These are phyloP conservation scores for Oxytropis ochrocephala DNA, from an alignment of 306 rosid genomes.

Conservation along the genomic window DNA sequence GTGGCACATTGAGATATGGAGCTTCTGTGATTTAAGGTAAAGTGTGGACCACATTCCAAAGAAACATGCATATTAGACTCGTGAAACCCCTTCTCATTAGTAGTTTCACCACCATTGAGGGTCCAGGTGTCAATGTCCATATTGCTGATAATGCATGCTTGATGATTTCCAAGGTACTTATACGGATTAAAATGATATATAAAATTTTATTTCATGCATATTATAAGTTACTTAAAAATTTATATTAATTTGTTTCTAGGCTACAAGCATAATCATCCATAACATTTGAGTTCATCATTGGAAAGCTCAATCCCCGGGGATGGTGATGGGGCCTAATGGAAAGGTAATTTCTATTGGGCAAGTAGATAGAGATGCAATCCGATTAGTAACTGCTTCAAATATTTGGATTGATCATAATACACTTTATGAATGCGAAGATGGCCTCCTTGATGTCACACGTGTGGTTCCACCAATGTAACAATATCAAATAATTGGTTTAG, in stretches of 20 bases:
- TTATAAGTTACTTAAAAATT: no score
- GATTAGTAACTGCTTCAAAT: constrained; percentile 24
- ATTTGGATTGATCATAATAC: constrained; percentile 35
- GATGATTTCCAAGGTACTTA: constrained; percentile 30
- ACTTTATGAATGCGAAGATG: no score
- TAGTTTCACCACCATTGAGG: constrained; percentile 36
- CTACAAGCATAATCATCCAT: no score
- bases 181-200: no score
- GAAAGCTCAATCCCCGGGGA: constrained; percentile 20
- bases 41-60: no score
- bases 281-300: constrained; percentile 28
- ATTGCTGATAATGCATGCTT: constrained; percentile 25
- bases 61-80: no score
- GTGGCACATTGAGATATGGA: no score
- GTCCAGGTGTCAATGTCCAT: constrained; percentile 16
- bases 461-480: no score
- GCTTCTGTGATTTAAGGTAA: no score
- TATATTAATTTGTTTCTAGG: background rate
- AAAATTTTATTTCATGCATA: background rate
- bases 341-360: constrained; percentile 23
- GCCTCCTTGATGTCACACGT: no score
- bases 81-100: no score
- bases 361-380: constrained; percentile 31
- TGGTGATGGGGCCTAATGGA: constrained; percentile 29
- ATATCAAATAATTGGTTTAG: no score